Evolutionary conservation across 768 basidiomycete genomes (phyloP).

Genomic region (Russula sp.): DNA sequence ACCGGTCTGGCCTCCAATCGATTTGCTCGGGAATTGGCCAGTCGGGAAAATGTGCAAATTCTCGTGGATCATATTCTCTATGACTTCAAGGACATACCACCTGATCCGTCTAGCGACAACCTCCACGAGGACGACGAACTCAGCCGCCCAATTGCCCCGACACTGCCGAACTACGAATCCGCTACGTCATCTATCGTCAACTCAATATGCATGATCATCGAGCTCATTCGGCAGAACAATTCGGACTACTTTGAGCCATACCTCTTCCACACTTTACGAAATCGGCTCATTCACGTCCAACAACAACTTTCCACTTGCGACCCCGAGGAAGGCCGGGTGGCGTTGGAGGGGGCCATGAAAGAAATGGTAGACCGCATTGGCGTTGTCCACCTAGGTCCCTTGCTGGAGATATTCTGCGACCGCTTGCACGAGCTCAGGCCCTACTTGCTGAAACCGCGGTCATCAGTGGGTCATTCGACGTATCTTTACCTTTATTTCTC

Average conservation of each 20-base stretch:
- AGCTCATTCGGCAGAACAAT: constrained; percentile 95
- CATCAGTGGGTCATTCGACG: constrained; percentile 47
- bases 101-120: background rate
- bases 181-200: constrained; percentile 76
- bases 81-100: constrained; percentile 38
- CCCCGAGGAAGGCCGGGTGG: constrained; percentile 54
- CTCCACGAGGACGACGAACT: constrained; percentile 23
- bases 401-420: constrained; percentile 68
- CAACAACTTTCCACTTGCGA: constrained; percentile 49
- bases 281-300: constrained; percentile 81
- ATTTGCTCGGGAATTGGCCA: constrained; percentile 84
- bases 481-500: background rate
- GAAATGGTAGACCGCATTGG: constrained; percentile 82
- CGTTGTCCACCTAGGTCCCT: constrained; percentile 82
- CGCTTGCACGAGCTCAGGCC: constrained; percentile 61
- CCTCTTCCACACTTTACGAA: constrained; percentile 88
- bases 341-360: constrained; percentile 61
- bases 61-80: constrained; percentile 72
- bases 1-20: constrained; percentile 73
- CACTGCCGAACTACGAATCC: constrained; percentile 42
- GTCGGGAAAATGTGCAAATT: constrained; percentile 57
- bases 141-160: constrained; percentile 19
- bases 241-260: constrained; percentile 98
- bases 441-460: constrained; percentile 65
- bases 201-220: constrained; percentile 83